Evolutionary conservation across 768 basidiomycete species (phyloP).

Genomic region (Crucibulum laeve): DNA sequence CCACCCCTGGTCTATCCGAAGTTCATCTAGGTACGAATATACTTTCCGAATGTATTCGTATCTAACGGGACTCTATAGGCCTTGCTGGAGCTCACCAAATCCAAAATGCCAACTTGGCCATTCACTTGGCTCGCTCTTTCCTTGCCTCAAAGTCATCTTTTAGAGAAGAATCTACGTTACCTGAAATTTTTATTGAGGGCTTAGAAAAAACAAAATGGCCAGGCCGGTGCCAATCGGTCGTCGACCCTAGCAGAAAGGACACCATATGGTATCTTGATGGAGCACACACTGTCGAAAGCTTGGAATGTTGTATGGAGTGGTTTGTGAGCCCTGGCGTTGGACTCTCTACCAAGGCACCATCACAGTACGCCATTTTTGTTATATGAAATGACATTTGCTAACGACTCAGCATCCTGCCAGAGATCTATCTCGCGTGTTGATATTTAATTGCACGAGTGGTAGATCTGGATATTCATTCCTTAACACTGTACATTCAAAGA

Average conservation of each 20-base stretch:
- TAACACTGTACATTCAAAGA: constrained; percentile 47
- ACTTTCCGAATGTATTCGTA: not conserved
- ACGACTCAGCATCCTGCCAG: constrained; percentile 13
- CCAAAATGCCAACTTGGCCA: constrained; percentile 84
- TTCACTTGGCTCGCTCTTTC: constrained; percentile 68
- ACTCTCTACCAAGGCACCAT: constrained; percentile 22
- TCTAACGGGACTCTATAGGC: constrained; percentile 39
- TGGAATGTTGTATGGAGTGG: constrained; percentile 87
- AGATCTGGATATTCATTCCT: constrained; percentile 79
- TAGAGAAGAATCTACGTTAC: constrained; percentile 30
- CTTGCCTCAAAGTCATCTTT: constrained; percentile 31
- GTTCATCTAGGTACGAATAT: constrained; percentile 56
- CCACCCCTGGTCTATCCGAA: constrained; percentile 40
- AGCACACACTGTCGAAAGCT: constrained; percentile 90
- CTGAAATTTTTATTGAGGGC: constrained; percentile 53
- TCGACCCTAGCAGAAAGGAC: constrained; percentile 46
- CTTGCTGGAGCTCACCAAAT: constrained; percentile 83
- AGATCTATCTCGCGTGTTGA: constrained; percentile 49
- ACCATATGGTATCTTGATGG: constrained; percentile 92
- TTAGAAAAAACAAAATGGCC: constrained; percentile 81
- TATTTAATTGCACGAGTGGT: constrained; percentile 95
- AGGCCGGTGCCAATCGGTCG: constrained; percentile 86
- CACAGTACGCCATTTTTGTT: not conserved
- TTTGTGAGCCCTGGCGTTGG: constrained; percentile 62
- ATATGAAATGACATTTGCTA: not conserved